Conservation (phyloP, 140 eudicot genomes). For the Stevia rebaudiana region DNA sequence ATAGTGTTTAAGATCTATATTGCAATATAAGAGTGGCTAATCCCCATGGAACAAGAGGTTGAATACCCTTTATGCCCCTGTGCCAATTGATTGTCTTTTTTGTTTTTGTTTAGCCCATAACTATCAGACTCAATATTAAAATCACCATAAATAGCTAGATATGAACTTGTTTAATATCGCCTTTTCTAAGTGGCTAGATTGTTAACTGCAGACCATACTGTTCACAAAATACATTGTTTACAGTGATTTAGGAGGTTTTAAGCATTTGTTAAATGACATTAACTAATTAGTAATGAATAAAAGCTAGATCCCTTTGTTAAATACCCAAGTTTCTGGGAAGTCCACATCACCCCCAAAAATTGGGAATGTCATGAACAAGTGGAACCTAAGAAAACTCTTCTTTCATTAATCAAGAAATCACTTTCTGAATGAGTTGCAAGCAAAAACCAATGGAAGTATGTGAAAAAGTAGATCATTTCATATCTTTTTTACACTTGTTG, state of each 20-base stretch:
- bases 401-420: neutral
- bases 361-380: neutral
- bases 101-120: neutral
- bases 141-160: neutral
- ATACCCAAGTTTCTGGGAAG: too few relatives aligned
- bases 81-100: neutral
- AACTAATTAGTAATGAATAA: too few relatives aligned
- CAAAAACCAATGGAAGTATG: neutral
- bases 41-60: neutral
- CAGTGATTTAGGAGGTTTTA: neutral
- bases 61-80: neutral
- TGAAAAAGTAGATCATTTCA: neutral
- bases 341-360: neutral
- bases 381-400: conserved; percentile 10
- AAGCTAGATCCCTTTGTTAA: too few relatives aligned
- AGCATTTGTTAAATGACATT: neutral
- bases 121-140: neutral
- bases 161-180: neutral
- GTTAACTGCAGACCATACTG: neutral
- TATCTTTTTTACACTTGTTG: neutral
- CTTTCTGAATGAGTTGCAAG: neutral
- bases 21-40: neutral
- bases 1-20: neutral
- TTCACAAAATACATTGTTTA: neutral
- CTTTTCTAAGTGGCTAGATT: neutral